These are phyloP conservation scores for Cladosporium austrohemisphaericum DNA, from an alignment of 2,329 filamentous ascomycete species.

Conservation along the genomic window DNA sequence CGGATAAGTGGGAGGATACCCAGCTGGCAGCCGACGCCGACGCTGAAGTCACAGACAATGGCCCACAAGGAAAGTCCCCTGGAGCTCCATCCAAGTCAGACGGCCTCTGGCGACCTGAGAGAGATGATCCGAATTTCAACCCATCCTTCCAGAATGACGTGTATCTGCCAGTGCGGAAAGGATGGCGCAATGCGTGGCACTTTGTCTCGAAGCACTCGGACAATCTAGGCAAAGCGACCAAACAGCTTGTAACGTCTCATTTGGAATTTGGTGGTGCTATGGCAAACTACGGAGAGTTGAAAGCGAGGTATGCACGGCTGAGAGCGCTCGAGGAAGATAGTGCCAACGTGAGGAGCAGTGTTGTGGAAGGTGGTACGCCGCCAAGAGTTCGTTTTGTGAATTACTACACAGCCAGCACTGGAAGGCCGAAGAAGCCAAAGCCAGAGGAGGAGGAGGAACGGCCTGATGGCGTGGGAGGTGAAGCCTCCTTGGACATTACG, in stretches of 20 bases:
- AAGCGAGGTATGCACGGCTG: slow-evolving; percentile 64
- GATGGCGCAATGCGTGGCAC: slow-evolving; percentile 64
- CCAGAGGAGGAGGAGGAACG: slow-evolving; percentile 39
- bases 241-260: slow-evolving; percentile 72
- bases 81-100: slow-evolving; percentile 17
- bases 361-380: slow-evolving; percentile 28
- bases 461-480: slow-evolving; percentile 7
- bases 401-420: slow-evolving; percentile 84
- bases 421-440: slow-evolving; percentile 55
- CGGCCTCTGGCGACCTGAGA: slow-evolving; percentile 25
- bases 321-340: slow-evolving; percentile 69
- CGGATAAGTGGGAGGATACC: slow-evolving; percentile 18
- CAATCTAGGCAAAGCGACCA: slow-evolving; percentile 65
- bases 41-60: neutral
- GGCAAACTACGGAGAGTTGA: slow-evolving; percentile 69
- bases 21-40: neutral
- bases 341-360: slow-evolving; percentile 41
- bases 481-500: neutral
- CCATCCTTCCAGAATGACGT: slow-evolving; percentile 73
- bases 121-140: slow-evolving; percentile 64
- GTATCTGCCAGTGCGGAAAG: slow-evolving; percentile 63
- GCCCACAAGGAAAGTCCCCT: neutral
- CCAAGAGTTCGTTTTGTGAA: slow-evolving; percentile 74
- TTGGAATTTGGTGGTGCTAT: slow-evolving; percentile 79
- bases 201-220: slow-evolving; percentile 81